Base-by-base conservation (phyloP, 768 basidiomycete genomes). In the Leccinellum luteum region DNA sequence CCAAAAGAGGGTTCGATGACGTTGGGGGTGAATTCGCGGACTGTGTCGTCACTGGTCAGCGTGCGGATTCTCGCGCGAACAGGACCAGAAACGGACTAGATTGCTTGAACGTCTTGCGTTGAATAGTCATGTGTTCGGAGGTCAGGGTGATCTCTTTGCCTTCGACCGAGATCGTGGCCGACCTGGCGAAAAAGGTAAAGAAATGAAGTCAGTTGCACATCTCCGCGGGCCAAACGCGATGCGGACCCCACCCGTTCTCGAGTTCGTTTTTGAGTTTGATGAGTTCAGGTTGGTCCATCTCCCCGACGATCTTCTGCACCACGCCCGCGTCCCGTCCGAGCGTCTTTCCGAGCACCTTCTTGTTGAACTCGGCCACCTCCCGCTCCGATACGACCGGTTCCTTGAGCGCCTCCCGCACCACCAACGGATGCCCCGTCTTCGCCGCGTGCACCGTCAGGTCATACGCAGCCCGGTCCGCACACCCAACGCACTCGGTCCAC, bases 1-100 rank as follows among this genome's bases (percentile, higher is more conserved):
- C 97, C 96, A 74, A 98, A 97, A 4, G 97, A 99, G 23, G 97
- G 95, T 72, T 98, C 96, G 72, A 98, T 96, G 73, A 99, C 97
- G 74, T 98, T 98, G 35, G 96, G 97, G 55, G 86, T 93, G 75
- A 83, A 97, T 75, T 98, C 95, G 62, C 96, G 92, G 63, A 92
- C 94, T 97, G 62, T 54, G 67, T 68, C 69, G 70, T 56, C 49
- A 28, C 14, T 21, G 0, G 49, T 67, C 17, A 67, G 64, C 15
- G 14, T 54, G 55, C 52, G 63, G 64, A 62, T 60, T 60, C 17
- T 3, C 9, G 6, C 12, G 23, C 2, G 52, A 60, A 63, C 4
- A 49, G 7, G 14, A 21, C 6, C 31, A 27, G 51, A 48, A 28
- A 79, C 85, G 61, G 62, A 90, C 96, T 80, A 32, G 88, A 87